phyloP scores from a whole-genome alignment of 2,329 filamentous ascomycete species.

The Monosporascus sp. region DNA sequence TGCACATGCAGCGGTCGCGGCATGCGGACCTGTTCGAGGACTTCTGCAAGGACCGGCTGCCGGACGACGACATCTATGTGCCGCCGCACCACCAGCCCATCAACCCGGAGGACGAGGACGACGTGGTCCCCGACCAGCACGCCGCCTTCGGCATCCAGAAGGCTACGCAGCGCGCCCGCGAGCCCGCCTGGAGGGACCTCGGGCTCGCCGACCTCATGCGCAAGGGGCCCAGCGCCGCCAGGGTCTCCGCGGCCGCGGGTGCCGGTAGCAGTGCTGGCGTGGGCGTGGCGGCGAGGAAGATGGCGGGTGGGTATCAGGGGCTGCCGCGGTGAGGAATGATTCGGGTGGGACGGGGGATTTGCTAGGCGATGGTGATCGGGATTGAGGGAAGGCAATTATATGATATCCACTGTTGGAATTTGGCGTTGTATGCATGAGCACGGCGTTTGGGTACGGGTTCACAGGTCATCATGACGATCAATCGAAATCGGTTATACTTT shows the following conservation, averaged over 20 bases:
- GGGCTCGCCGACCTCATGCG: slow-evolving; percentile 67
- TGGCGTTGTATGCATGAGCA: background rate
- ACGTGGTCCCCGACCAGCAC: slow-evolving; percentile 83
- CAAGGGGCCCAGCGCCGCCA: slow-evolving; percentile 42
- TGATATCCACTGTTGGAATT: too few relatives aligned
- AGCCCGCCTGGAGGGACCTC: slow-evolving; percentile 74
- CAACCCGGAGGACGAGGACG: slow-evolving; percentile 84
- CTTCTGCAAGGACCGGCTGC: slow-evolving; percentile 64
- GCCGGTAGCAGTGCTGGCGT: slow-evolving; percentile 1
- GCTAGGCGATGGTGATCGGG: background rate
- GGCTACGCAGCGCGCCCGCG: slow-evolving; percentile 65
- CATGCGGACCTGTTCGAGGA: slow-evolving; percentile 77
- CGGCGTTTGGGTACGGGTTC: background rate
- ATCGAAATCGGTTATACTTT: background rate
- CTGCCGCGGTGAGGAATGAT: slow-evolving; percentile 26
- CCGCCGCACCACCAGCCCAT: slow-evolving; percentile 72
- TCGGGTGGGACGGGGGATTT: background rate
- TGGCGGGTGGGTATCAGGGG: slow-evolving; percentile 18
- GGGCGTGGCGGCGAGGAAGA: slow-evolving; percentile 3
- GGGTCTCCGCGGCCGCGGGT: slow-evolving; percentile 12
- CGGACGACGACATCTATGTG: slow-evolving; percentile 79
- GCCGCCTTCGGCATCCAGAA: slow-evolving; percentile 81
- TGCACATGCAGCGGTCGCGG: slow-evolving; percentile 67
- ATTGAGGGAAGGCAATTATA: background rate
- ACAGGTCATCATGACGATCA: background rate